These are phyloP conservation scores for Xylariales sp. DNA, from an alignment of 2,329 filamentous ascomycete species.

Conservation along the genomic window DNA sequence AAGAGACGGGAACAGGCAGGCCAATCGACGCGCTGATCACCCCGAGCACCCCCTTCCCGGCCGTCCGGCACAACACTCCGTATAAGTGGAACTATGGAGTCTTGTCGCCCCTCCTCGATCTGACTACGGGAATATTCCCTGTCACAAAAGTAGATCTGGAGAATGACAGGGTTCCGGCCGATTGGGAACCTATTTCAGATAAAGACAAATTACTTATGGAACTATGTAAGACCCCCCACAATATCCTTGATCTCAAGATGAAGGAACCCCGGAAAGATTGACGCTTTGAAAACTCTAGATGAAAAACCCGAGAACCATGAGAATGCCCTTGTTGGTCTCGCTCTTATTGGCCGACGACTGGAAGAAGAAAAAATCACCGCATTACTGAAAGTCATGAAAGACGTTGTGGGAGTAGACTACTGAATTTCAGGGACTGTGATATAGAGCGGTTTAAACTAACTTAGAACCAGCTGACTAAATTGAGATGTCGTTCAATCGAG, in stretches of 20 bases:
- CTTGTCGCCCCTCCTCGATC: slow-evolving; percentile 13
- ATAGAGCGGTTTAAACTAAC: too few species aligned
- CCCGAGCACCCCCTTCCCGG: slow-evolving; percentile 8
- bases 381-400: slow-evolving; percentile 12
- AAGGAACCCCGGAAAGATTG: too few species aligned
- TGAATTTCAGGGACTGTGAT: too few species aligned
- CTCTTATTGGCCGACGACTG: slow-evolving; percentile 15
- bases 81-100: slow-evolving; percentile 12
- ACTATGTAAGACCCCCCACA: slow-evolving; percentile 13
- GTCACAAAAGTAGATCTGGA: slow-evolving; percentile 17
- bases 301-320: slow-evolving; percentile 18
- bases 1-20: slow-evolving; percentile 8
- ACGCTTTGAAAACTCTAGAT: too few species aligned
- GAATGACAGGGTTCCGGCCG: slow-evolving; percentile 13
- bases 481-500: too few species aligned
- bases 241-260: too few species aligned
- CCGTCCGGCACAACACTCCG: slow-evolving; percentile 8
- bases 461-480: too few species aligned
- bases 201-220: slow-evolving; percentile 14
- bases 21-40: slow-evolving; percentile 11
- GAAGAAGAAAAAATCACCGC: slow-evolving; percentile 19
- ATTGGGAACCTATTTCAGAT: slow-evolving; percentile 16
- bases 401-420: slow-evolving; percentile 9
- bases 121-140: slow-evolving; percentile 18
- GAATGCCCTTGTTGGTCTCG: slow-evolving; percentile 17